A percentile compares a stretch with the other conserved stretches of the same genome.
Conservation (phyloP, 1,284 basidiomycete species). For the Fistulina hepatica region DNA sequence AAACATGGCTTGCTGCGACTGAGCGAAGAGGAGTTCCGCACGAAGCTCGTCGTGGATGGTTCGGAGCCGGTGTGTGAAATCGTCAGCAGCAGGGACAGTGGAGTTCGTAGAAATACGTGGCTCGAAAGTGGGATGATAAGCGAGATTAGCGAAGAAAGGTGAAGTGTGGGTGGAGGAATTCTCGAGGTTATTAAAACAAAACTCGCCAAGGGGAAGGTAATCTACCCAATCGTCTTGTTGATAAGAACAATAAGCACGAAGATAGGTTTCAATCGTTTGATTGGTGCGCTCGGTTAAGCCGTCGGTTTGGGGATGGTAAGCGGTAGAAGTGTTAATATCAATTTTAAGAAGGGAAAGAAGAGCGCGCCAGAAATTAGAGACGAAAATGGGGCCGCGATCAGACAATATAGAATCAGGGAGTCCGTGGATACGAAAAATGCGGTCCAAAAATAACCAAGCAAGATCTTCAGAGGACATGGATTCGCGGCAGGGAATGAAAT, state of each 20-base stretch:
- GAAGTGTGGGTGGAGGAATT: constrained; percentile 17
- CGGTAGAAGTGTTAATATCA: constrained; percentile 13
- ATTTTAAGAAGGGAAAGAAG: constrained; percentile 16
- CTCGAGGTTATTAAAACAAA: constrained; percentile 22
- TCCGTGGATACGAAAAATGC: constrained; percentile 22
- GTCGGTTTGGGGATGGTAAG: constrained; percentile 33
- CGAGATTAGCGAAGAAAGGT: constrained; percentile 16
- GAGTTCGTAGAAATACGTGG: constrained; percentile 16
- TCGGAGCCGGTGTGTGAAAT: no score
- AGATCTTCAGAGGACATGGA: constrained; percentile 22
- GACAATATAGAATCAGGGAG: constrained; percentile 20
- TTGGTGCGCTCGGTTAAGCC: constrained; percentile 29
- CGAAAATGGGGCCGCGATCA: constrained; percentile 20
- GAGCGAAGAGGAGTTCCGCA: constrained; percentile 19
- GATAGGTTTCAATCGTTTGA: constrained; percentile 1
- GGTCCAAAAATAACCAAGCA: constrained; percentile 17
- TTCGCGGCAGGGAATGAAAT: constrained; percentile 21
- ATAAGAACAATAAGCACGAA: constrained; percentile 1
- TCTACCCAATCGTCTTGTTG: neutral
- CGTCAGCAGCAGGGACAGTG: no score
- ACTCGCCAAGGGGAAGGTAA: constrained; percentile 21
- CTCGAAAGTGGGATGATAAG: constrained; percentile 17
- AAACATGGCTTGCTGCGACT: no score
- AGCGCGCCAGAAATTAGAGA: constrained; percentile 19
- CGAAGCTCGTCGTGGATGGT: no score